A percentile compares a stretch with the other conserved stretches of the same genome.
These are phyloP conservation scores for Metschnikowia kofuensis DNA, from an alignment of 805 yeast genomes.

Conservation along the genomic window DNA sequence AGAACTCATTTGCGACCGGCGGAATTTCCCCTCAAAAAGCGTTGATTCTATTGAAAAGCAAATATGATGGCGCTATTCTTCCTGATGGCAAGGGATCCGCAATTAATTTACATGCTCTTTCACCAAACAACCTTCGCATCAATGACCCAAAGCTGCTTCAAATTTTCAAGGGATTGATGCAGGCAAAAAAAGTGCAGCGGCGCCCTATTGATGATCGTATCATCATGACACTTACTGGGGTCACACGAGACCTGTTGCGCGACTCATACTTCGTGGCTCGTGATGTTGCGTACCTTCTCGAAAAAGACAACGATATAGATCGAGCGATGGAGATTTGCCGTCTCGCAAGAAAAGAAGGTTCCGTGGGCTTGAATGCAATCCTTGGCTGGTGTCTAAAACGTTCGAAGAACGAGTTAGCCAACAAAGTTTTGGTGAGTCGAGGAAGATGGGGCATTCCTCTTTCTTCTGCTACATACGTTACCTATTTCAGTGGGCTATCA, in stretches of 20 bases:
- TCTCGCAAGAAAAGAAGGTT: constrained; percentile 47
- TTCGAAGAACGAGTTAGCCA: constrained; percentile 45
- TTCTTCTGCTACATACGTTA: constrained; percentile 43
- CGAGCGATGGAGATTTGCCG: constrained; percentile 54
- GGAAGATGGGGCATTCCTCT: constrained; percentile 60
- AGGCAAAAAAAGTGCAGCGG: constrained; percentile 21
- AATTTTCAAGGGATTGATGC: constrained; percentile 29
- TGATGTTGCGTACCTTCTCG: constrained; percentile 52
- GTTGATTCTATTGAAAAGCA: constrained; percentile 27
- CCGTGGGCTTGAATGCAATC: constrained; percentile 63
- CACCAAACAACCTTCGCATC: constrained; percentile 23
- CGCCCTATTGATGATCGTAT: constrained; percentile 43
- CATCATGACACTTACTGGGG: constrained; percentile 55
- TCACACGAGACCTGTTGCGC: constrained; percentile 51
- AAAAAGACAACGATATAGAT: constrained; percentile 41
- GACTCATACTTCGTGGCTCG: constrained; percentile 57
- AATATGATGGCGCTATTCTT: constrained; percentile 27
- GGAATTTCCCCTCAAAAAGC: constrained; percentile 20
- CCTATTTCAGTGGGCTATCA: constrained; percentile 36
- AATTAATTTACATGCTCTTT: constrained; percentile 23
- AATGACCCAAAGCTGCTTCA: constrained; percentile 20
- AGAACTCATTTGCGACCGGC: not conserved
- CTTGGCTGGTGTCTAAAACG: constrained; percentile 46
- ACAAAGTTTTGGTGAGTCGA: constrained; percentile 50
- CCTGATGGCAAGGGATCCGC: constrained; percentile 24